Percentiles rank a stretch among this genome's conserved stretches.
Conservation (phyloP, 495 filamentous ascomycete genomes). For the Daldinia vernicosa region DNA sequence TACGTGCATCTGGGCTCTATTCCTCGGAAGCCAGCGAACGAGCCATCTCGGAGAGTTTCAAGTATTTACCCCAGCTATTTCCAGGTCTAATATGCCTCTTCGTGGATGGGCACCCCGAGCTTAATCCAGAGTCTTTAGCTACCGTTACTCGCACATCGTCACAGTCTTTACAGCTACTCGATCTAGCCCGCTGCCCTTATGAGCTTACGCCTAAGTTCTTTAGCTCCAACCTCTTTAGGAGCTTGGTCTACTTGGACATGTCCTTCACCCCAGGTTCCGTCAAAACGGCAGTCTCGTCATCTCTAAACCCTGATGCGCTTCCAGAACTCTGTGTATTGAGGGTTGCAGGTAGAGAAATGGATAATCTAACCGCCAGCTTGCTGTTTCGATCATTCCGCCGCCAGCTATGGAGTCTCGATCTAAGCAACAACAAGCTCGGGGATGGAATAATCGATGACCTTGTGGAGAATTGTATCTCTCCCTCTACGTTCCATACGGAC, state of each 20-base stretch:
- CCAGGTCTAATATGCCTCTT: constrained; percentile 52
- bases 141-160: constrained; percentile 8
- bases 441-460: constrained; percentile 46
- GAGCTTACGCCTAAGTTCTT: constrained; percentile 48
- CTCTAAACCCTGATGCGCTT: constrained; percentile 44
- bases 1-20: constrained; percentile 41
- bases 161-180: constrained; percentile 46
- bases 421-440: constrained; percentile 54
- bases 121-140: constrained; percentile 46
- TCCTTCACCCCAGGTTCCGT: constrained; percentile 53
- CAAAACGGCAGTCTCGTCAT: constrained; percentile 36
- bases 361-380: constrained; percentile 41
- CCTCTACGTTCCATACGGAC: constrained; percentile 33
- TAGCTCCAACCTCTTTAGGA: constrained; percentile 39
- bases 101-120: constrained; percentile 49
- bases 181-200: constrained; percentile 46
- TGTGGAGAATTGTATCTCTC: constrained; percentile 38
- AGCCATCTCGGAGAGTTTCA: constrained; percentile 47
- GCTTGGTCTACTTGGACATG: constrained; percentile 56
- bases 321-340: constrained; percentile 55
- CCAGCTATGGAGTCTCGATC: constrained; percentile 58
- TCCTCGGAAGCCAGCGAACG: constrained; percentile 47
- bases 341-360: constrained; percentile 49
- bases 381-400: constrained; percentile 45
- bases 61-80: constrained; percentile 41